A percentile compares a stretch with the other conserved stretches of the same genome.
phyloP scores from a whole-genome alignment of 2,329 filamentous ascomycete species.

The Sphaerulina vaccinii region DNA sequence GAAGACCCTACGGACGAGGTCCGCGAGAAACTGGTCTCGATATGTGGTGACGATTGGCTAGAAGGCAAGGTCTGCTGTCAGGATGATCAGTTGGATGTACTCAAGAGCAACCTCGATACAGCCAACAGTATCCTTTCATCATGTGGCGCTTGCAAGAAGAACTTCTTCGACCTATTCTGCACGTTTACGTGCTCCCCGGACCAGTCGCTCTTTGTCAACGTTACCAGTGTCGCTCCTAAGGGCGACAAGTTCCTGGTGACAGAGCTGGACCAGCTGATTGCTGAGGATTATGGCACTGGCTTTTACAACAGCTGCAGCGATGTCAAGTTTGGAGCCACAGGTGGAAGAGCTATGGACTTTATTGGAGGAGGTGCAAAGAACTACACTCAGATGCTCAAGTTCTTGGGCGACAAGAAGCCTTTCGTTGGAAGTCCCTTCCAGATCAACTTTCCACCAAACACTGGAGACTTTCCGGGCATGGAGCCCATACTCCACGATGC shows the following conservation, averaged over 20 bases:
- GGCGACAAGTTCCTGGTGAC: slow-evolving; percentile 68
- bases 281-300: slow-evolving; percentile 75
- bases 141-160: slow-evolving; percentile 94
- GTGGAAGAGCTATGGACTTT: slow-evolving; percentile 89
- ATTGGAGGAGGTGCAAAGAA: slow-evolving; percentile 95
- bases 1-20: slow-evolving; percentile 69
- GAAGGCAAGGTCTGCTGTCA: slow-evolving; percentile 82
- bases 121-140: slow-evolving; percentile 87
- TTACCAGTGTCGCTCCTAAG: slow-evolving; percentile 70
- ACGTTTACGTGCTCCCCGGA: slow-evolving; percentile 97
- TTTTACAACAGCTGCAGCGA: slow-evolving; percentile 99
- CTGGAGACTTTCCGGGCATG: slow-evolving; percentile 68
- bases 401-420: slow-evolving; percentile 86
- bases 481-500: slow-evolving; percentile 66
- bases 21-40: slow-evolving; percentile 72
- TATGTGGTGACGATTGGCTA: slow-evolving; percentile 87
- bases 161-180: slow-evolving; percentile 98
- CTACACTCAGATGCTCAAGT: slow-evolving; percentile 82
- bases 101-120: slow-evolving; percentile 81
- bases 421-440: slow-evolving; percentile 90
- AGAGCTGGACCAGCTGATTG: slow-evolving; percentile 86
- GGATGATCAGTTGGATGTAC: slow-evolving; percentile 73
- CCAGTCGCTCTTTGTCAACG: slow-evolving; percentile 91
- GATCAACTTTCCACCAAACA: slow-evolving; percentile 78
- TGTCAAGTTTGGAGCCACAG: slow-evolving; percentile 94